These are phyloP conservation scores for Penicillium capsulatum DNA, from an alignment of 2,329 filamentous ascomycete genomes.

Conservation along the genomic window DNA sequence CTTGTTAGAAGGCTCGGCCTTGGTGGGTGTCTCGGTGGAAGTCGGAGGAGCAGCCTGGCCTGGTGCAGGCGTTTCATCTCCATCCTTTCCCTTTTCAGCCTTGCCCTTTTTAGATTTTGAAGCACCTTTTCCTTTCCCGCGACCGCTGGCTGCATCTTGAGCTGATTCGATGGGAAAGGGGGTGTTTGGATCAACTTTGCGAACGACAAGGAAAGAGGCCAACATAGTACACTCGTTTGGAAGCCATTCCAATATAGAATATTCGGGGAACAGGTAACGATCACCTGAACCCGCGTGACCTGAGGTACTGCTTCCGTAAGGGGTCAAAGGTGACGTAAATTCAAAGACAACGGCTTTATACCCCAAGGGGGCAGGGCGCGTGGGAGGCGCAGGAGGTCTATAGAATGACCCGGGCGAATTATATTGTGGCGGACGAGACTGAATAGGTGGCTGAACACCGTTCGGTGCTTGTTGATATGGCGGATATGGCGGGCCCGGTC, in stretches of 20 bases:
- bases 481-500: slow-evolving; percentile 28
- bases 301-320: slow-evolving; percentile 40
- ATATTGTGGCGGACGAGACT: slow-evolving; percentile 36
- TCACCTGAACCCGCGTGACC: slow-evolving; percentile 44
- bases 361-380: slow-evolving; percentile 35
- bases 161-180: slow-evolving; percentile 37
- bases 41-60: slow-evolving; percentile 10
- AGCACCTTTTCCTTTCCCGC: slow-evolving; percentile 27
- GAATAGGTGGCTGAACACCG: slow-evolving; percentile 32
- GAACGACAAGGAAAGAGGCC: slow-evolving; percentile 46
- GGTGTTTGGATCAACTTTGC: slow-evolving; percentile 39
- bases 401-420: slow-evolving; percentile 34
- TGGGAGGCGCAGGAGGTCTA: slow-evolving; percentile 28
- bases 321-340: slow-evolving; percentile 42
- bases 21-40: slow-evolving; percentile 19
- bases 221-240: slow-evolving; percentile 45
- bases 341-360: slow-evolving; percentile 49
- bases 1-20: slow-evolving; percentile 14
- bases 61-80: slow-evolving; percentile 5
- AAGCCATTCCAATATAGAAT: slow-evolving; percentile 48
- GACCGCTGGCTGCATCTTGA: slow-evolving; percentile 26
- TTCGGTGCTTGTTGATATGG: slow-evolving; percentile 32
- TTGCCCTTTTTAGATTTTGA: slow-evolving; percentile 37
- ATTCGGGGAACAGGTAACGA: slow-evolving; percentile 48
- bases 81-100: slow-evolving; percentile 21